Evolutionary conservation across 192 early-diverging fungal species (phyloP).

Genomic region (Coemansia furcata): DNA sequence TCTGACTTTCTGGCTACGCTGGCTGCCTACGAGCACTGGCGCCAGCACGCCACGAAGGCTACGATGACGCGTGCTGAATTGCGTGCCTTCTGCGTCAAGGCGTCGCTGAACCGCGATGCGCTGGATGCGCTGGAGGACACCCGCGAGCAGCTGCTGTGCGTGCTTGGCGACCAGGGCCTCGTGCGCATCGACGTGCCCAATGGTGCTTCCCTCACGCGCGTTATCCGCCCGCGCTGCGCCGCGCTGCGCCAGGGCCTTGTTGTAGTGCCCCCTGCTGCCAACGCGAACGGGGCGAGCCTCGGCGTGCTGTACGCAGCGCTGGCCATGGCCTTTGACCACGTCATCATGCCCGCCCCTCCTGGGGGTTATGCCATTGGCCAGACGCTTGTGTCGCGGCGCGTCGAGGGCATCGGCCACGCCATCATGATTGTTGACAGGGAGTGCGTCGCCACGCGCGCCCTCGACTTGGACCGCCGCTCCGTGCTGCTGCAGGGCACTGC

Average conservation of each 20-base stretch:
- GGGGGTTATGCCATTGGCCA: slow-evolving; percentile 12
- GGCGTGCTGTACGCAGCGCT: slow-evolving; percentile 29
- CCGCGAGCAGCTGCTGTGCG: slow-evolving; percentile 29
- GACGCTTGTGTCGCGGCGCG: slow-evolving; percentile 2
- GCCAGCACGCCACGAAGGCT: neutral
- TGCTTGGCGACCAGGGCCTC: slow-evolving; percentile 14
- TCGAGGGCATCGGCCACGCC: slow-evolving; percentile 11
- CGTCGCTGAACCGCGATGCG: slow-evolving; percentile 12
- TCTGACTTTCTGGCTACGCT: slow-evolving; percentile 22
- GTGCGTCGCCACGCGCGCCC: slow-evolving; percentile 9
- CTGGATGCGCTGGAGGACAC: slow-evolving; percentile 30
- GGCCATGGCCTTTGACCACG: slow-evolving; percentile 17
- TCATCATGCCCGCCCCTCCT: slow-evolving; percentile 14
- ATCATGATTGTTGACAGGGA: slow-evolving; percentile 18
- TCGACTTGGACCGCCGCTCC: slow-evolving; percentile 4
- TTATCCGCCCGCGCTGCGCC: neutral
- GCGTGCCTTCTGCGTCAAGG: neutral
- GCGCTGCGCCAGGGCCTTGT: slow-evolving; percentile 7
- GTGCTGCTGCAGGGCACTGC: neutral
- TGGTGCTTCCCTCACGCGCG: neutral
- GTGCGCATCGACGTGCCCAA: neutral
- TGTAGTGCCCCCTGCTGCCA: slow-evolving; percentile 5
- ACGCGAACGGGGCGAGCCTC: slow-evolving; percentile 1
- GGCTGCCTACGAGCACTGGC: slow-evolving; percentile 30
- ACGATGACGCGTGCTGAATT: neutral